These are phyloP conservation scores for Alternaria rosae DNA, from an alignment of 2,329 filamentous ascomycete species.

Conservation along the genomic window DNA sequence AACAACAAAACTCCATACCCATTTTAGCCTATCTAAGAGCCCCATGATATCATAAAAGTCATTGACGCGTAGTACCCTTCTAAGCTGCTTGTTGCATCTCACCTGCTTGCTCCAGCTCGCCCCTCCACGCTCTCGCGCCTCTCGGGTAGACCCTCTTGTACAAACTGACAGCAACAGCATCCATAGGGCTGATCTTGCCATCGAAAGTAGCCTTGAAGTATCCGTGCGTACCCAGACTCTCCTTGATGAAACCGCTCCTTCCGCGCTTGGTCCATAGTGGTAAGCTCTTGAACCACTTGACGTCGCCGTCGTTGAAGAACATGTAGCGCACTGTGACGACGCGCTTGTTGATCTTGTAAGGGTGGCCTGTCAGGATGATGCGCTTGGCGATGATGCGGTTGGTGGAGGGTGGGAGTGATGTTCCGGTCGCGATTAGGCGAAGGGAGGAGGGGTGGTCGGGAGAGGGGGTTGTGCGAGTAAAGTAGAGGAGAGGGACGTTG, in stretches of 20 bases:
- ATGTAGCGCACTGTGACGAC: conserved; percentile 98
- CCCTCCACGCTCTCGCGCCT: conserved; percentile 60
- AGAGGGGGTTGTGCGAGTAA: conserved; percentile 66
- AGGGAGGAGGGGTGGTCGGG: conserved; percentile 55
- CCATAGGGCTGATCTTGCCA: conserved; percentile 92
- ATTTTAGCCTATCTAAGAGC: conserved; percentile 31
- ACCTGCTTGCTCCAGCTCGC: conserved; percentile 12
- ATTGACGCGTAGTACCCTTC: background rate
- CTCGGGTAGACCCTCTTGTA: conserved; percentile 70
- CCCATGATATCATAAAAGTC: conserved; percentile 24
- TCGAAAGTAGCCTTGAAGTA: conserved; percentile 99
- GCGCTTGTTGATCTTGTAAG: conserved; percentile 98
- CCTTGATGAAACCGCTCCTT: conserved; percentile 89
- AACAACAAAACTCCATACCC: conserved; percentile 13
- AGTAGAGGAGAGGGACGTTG: conserved; percentile 87
- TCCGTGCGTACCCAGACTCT: conserved; percentile 93
- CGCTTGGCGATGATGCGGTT: conserved; percentile 88
- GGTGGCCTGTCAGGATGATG: conserved; percentile 91
- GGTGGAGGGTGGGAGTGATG: conserved; percentile 77
- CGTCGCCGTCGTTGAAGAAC: conserved; percentile 98
- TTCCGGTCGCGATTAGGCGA: conserved; percentile 84
- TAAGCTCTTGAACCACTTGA: conserved; percentile 96
- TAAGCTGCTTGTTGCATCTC: background rate
- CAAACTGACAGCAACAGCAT: conserved; percentile 84
- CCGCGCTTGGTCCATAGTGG: conserved; percentile 94